Base-by-base conservation (phyloP, 2,329 filamentous ascomycete genomes). In the Diaporthe ilicicola region DNA sequence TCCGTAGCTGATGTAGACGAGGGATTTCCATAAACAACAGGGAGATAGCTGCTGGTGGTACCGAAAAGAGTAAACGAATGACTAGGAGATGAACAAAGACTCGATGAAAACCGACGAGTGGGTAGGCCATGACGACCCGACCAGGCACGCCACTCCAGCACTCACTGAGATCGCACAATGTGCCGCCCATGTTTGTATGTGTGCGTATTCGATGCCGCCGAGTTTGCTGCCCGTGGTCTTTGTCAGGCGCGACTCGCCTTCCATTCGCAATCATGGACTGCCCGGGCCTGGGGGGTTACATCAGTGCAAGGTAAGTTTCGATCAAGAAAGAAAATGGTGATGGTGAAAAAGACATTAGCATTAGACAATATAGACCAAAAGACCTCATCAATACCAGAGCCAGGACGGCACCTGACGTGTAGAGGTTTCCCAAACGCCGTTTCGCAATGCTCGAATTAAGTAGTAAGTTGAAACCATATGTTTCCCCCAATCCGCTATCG, bases 361-460 rank as follows among this genome's bases (percentile, higher is more conserved):
- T 70, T 70, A 70, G 39, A 29, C 69, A 70, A 37, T 70, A 67
- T 59, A 54, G 29, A 65, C 29, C 53, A 24, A 22, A 55, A 22
- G 13, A 29, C 13, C 7, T 29, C 27, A 46, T 42, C 12, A 44
- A 19, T 22, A 53, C 34, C 17, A 34, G 22, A 37, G 27, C n/a
- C 10, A 44, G 10, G 44, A 27, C n/a, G 29, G 9, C 46, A 44
- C 24, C 22, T 17, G n/a, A 44, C 29, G 37, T 53, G 7, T n/a
- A 39, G 48, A n/a, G n/a, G n/a, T n/a, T 22, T 29, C 19, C 42
- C 29, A 48, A 51, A 51, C 42, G 34, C 39, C 37, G 6, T 44
- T 39, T 44, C 39, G 37, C 32, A 48, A 53, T 34, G 13, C 42
- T 19, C 66, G 48, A 65, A 46, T 48, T 48, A 32, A n/a, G 10